Base-by-base conservation (phyloP, 257 asterid genomes). In the Anisodus tanguticus region DNA sequence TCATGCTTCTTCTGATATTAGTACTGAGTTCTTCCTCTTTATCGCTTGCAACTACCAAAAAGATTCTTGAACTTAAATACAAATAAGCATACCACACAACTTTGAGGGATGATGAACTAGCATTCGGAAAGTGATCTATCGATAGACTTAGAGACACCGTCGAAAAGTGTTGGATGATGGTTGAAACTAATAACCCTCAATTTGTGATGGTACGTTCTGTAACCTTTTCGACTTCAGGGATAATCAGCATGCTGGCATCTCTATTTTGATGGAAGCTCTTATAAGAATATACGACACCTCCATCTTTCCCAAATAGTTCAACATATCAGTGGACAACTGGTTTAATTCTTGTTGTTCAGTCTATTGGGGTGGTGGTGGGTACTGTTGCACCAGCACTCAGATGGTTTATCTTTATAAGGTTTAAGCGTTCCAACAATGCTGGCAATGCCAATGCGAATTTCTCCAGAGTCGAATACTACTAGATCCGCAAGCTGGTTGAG, bases 121-220 rank as follows among this genome's bases (percentile, higher is more conserved):
- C 1, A 17, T 51, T 43, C 16, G 76, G 39, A 17, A 55, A 5
- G 57, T 26, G 69, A 8, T 9, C 26, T 6, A 63, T 80, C 19
- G 57, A 69, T 26, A 80, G 57, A 16, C 81, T 85, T 1, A 85
- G 39, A 60, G 79, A 26, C 53, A 5, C 22, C 4, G 3, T 85
- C 0, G 66, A 19, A 26, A 79, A 1, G 35, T 85, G 82, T 9
- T 85, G 84, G 87, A 59, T 85, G 66, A 68, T 85, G 87, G 87
- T 80, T 17, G 77, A 81, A 54, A 80, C 79, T 12, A 43, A 83
- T 76, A 45, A 41, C 26, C 84, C 72, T 55, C 84, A 54, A 79
- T 84, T 87, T 54, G 91, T 90, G 83, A 87, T 88, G 26, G 92
- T 91, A 9, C 90, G 92, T 19, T 91, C 91, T 0, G 89, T 84